These are phyloP conservation scores for Trypanosoma vivax DNA, from an alignment of 208 protist genomes.

Conservation along the genomic window DNA sequence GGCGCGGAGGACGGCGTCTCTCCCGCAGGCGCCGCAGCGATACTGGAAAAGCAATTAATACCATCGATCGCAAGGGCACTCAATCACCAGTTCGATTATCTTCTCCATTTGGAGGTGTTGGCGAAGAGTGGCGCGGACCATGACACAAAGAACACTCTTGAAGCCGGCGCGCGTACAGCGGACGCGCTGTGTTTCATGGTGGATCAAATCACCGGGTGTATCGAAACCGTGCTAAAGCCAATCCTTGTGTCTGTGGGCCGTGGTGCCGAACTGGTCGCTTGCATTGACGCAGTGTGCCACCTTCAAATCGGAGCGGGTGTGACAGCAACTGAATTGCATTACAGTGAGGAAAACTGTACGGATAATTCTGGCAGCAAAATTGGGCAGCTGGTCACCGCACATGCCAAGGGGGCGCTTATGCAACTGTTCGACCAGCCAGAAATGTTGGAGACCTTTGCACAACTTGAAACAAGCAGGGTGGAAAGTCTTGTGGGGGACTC, in stretches of 20 bases:
- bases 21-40: slow-evolving; percentile 13
- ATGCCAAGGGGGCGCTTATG: slow-evolving; percentile 8
- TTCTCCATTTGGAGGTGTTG: slow-evolving; percentile 1
- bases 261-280: slow-evolving; percentile 32
- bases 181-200: slow-evolving; percentile 17
- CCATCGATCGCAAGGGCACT: slow-evolving; percentile 14
- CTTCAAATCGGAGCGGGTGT: slow-evolving; percentile 20
- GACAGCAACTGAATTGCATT: neutral
- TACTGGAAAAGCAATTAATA: slow-evolving; percentile 19
- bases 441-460: slow-evolving; percentile 18
- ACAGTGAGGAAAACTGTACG: slow-evolving; percentile 4
- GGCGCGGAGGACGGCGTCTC: neutral
- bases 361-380: slow-evolving; percentile 1
- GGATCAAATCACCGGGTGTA: slow-evolving; percentile 6
- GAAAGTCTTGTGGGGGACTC: slow-evolving; percentile 2
- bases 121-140: neutral
- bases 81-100: slow-evolving; percentile 24
- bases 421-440: slow-evolving; percentile 10
- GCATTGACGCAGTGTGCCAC: slow-evolving; percentile 29
- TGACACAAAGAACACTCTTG: neutral
- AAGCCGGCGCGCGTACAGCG: slow-evolving; percentile 5
- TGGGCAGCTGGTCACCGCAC: slow-evolving; percentile 8
- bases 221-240: slow-evolving; percentile 6
- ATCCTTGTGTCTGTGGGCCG: slow-evolving; percentile 13
- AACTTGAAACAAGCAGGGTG: slow-evolving; percentile 11